Evolutionary conservation across 768 basidiomycete genomes (phyloP), one percentile per base, ranked within the genome.

Genomic region (Amylocystis lapponica): DNA sequence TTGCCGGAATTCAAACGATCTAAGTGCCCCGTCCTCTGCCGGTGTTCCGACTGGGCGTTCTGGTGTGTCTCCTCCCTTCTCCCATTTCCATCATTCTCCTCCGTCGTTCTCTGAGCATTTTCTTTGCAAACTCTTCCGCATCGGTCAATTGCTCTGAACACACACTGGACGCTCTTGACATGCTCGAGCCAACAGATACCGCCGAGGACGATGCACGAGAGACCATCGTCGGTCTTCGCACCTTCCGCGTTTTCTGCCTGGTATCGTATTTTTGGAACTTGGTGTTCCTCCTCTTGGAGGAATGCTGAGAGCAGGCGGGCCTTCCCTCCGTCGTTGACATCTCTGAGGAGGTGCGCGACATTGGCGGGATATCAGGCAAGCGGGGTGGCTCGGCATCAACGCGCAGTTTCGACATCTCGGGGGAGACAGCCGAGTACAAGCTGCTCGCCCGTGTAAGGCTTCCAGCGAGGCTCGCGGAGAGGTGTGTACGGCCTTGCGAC

Each of bases 121-220:
- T 27, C 45, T 46, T 47, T 23, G 59, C 59, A 20, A 54, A 58
- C 25, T 48, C 51, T 43, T 60, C 59, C 14, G 47, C 50, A 31
- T 58, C 59, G 1, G 54, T 56, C 31, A 60, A 48, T 9, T 41
- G 34, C 11, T 47, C 56, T n/a, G 56, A 53, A 16, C 16, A 16
- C 5, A 45, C 17, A 36, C 49, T 55, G 2, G 49, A 48, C 34
- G 37, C 30, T 17, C 54, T 50, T 22, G 58, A 60, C 54, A 60
- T 60, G 12, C 54, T 53, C 10, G 55, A 56, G 25, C 51, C 53
- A 14, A 54, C 47, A 11, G 58, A 54, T 5, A 27, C 41, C 1
- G 46, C 39, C 23, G 52, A 50, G 40, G 52, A 50, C 21, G 51
- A 47, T 14, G 35, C n/a, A 19, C 52, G 48, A 5, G 49, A 14